Base-by-base conservation (phyloP, 2,329 filamentous ascomycete species). In the Aspergillus phoenicis region DNA sequence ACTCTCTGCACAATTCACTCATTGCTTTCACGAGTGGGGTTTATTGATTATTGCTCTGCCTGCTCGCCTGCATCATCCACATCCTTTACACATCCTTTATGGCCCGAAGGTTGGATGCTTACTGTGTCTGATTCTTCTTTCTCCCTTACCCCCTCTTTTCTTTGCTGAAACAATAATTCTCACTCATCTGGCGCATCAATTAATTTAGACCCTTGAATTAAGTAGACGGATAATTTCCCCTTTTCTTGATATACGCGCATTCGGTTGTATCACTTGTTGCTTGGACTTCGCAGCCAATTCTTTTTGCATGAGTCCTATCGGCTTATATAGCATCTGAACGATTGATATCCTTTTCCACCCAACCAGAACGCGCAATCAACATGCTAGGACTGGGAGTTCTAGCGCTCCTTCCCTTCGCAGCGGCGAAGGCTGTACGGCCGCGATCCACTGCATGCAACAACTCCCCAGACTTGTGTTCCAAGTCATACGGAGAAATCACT, bases 401-500 rank as follows among this genome's bases (percentile, higher is more conserved):
- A 58, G 64, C 71, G 13, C 65, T 75, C 47, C 62, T 76, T 28
- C 69, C 72, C 13, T 62, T 71, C 17, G 69, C 64, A 8, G 66
- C 70, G 11, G 73, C 72, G 51, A 69, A 67, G 47, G 64, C 69
- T 11, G 52, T 74, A 33, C 66, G 59, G 57, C 73, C 66, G 62
- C 79, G 65, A 62, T 59, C 75, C 10, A 77, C 76, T 22, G 86
- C 87, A 33, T 95, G 91, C 84, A 95, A 95, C 79, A 94, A 94
- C 81, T 92, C 89, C 0, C 89, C 90, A 0, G 79, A 82, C 47
- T 84, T 95, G 43, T 95, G 91, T 81, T 80, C 78, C 63, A 86
- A 85, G 64, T 78, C 85, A 17, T 95, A 95, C 80, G 88, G 87
- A 78, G 86, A 89, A 66, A 85, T 95, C 68, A 93, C 91, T 3